These are phyloP conservation scores for Aspergillus uvarum DNA, from an alignment of 2,329 filamentous ascomycete species.

Conservation along the genomic window DNA sequence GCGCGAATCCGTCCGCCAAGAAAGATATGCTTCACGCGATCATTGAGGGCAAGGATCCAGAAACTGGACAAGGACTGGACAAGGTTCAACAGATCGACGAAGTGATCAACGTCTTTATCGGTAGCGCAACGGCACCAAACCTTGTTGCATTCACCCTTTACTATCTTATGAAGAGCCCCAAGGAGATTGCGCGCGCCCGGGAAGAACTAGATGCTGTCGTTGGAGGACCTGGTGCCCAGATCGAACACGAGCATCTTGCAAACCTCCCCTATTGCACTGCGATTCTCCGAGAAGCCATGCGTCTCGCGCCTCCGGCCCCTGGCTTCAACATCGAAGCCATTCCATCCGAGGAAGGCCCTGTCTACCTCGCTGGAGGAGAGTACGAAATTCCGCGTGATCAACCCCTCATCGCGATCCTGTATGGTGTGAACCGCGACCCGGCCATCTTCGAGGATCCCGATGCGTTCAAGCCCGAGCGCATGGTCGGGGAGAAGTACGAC, in stretches of 20 bases:
- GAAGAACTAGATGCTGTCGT: constrained; percentile 61
- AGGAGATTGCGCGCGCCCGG: constrained; percentile 60
- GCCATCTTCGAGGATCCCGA: constrained; percentile 63
- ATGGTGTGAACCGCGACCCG: constrained; percentile 63
- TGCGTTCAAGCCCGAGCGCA: constrained; percentile 68
- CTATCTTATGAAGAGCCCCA: constrained; percentile 63
- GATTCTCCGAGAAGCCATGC: constrained; percentile 65
- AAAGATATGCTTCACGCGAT: constrained; percentile 63
- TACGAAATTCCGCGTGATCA: constrained; percentile 60
- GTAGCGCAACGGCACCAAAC: constrained; percentile 71
- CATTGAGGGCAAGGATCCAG: constrained; percentile 59
- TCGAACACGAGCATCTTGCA: constrained; percentile 55
- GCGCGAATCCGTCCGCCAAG: constrained; percentile 54
- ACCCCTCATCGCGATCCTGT: constrained; percentile 52
- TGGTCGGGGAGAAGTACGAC: constrained; percentile 69
- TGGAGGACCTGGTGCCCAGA: constrained; percentile 18
- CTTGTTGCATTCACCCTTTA: constrained; percentile 66
- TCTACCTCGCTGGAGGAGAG: constrained; percentile 58
- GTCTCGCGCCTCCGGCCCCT: constrained; percentile 61
- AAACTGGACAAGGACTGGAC: constrained; percentile 58
- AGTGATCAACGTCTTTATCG: constrained; percentile 64
- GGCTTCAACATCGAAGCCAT: constrained; percentile 56
- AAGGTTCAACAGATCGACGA: constrained; percentile 66
- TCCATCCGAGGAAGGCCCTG: constrained; percentile 41
- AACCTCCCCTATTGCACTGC: constrained; percentile 67